Conservation (phyloP, 2,329 filamentous ascomycete genomes). For the Calonectria naviculata region DNA sequence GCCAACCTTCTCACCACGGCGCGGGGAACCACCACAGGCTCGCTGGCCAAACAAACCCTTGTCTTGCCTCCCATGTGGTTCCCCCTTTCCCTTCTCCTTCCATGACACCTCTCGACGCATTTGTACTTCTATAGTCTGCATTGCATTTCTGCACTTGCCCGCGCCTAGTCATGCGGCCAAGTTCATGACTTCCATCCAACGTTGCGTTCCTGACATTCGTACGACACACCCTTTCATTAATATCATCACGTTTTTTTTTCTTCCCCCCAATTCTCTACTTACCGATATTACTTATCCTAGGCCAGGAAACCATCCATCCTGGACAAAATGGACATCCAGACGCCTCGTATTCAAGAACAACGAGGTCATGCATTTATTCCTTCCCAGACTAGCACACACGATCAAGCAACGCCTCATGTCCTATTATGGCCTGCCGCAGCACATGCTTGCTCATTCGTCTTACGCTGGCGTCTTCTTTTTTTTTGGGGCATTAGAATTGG, state of each 20-base stretch:
- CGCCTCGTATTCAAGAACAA: neutral
- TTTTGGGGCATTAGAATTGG: slow-evolving; percentile 6
- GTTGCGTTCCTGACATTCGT: neutral
- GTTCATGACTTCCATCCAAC: neutral
- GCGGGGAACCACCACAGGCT: neutral
- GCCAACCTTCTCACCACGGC: slow-evolving; percentile 15
- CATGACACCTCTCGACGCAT: neutral
- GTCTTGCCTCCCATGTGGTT: neutral
- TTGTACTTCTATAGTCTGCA: neutral
- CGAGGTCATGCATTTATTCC: neutral
- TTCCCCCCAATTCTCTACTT: neutral
- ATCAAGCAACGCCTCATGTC: slow-evolving; percentile 9
- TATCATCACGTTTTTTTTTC: neutral
- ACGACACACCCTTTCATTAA: neutral
- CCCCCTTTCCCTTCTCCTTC: neutral
- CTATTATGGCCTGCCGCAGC: slow-evolving; percentile 9
- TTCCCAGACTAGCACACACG: neutral
- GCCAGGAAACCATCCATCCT: neutral
- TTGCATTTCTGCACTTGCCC: neutral
- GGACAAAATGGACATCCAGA: neutral
- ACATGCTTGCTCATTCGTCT: neutral
- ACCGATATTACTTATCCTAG: neutral
- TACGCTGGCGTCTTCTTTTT: neutral
- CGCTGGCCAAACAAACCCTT: slow-evolving; percentile 3
- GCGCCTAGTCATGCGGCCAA: neutral